A percentile compares a stretch with the other conserved stretches of the same genome.
These are phyloP conservation scores for Mortierella sp. DNA, from an alignment of 371 early-diverging fungal species.

Conservation along the genomic window DNA sequence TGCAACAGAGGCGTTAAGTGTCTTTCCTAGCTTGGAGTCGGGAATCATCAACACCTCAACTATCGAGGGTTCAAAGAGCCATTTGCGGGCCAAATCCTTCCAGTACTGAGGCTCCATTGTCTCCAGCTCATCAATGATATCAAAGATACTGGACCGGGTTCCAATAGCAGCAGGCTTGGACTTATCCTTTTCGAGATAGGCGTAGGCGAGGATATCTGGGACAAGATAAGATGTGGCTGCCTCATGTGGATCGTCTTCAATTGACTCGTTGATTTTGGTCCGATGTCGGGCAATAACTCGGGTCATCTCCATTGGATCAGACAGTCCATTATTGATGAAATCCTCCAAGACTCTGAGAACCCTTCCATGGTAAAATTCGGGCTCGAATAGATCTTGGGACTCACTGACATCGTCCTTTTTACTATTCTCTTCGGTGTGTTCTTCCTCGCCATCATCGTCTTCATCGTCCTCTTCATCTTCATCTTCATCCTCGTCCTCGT, in stretches of 20 bases:
- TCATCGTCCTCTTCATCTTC: conserved; percentile 26
- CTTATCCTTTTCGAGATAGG: conserved; percentile 44
- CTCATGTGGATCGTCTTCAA: conserved; percentile 77
- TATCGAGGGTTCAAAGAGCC: conserved; percentile 64
- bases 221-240: conserved; percentile 59
- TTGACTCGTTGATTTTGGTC: conserved; percentile 57
- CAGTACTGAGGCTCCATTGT: conserved; percentile 65
- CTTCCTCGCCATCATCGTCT: conserved; percentile 23
- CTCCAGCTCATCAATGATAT: conserved; percentile 61
- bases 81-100: conserved; percentile 63
- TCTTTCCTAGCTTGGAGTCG: conserved; percentile 58
- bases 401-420: conserved; percentile 32
- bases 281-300: conserved; percentile 52
- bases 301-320: conserved; percentile 43
- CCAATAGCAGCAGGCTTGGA: conserved; percentile 53
- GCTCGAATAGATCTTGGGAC: conserved; percentile 54
- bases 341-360: conserved; percentile 54
- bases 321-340: conserved; percentile 49
- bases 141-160: conserved; percentile 57
- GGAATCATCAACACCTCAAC: conserved; percentile 73
- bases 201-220: conserved; percentile 69
- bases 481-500: conserved; percentile 18
- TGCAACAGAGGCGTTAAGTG: conserved; percentile 55
- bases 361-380: conserved; percentile 47
- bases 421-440: conserved; percentile 9